These are phyloP conservation scores for Backusella luteola DNA, from an alignment of 192 early-diverging fungal genomes.

Conservation along the genomic window DNA sequence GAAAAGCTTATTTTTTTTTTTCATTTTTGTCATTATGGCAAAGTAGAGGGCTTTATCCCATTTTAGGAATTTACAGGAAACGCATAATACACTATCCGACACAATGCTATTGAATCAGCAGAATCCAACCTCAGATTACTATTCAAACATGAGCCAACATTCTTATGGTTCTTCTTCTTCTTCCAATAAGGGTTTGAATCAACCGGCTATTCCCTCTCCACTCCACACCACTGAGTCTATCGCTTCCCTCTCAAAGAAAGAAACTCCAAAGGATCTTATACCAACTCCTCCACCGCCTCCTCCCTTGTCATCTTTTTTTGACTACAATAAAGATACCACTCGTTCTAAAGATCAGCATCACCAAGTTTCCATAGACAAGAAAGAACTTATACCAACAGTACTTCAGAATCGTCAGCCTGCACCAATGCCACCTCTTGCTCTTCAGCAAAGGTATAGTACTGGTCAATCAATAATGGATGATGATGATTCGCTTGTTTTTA, in stretches of 20 bases:
- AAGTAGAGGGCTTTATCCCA: constrained; percentile 24
- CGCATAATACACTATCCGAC: constrained; percentile 31
- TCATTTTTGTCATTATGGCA: not conserved
- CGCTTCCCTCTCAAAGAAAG: not conserved
- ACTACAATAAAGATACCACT: not conserved
- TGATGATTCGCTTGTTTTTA: constrained; percentile 37
- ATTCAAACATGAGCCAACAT: not conserved
- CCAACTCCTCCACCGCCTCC: not conserved
- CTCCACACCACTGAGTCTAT: constrained; percentile 2
- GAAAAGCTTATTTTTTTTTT: constrained; percentile 5
- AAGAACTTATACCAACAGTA: not conserved
- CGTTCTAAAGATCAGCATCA: not conserved
- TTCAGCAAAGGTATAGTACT: not conserved
- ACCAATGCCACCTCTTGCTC: not conserved
- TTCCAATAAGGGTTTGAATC: constrained; percentile 2
- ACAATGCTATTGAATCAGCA: constrained; percentile 22
- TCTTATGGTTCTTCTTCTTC: constrained; percentile 11
- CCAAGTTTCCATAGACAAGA: not conserved
- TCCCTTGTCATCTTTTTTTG: not conserved
- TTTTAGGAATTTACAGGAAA: constrained; percentile 28
- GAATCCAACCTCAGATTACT: not conserved
- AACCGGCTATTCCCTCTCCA: constrained; percentile 6
- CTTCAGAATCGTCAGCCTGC: not conserved
- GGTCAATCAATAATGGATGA: constrained; percentile 24
- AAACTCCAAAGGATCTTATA: not conserved